A percentile compares a stretch with the other conserved stretches of the same genome.
phyloP scores from a whole-genome alignment of 2,329 filamentous ascomycete species.

The Penicillium corylophilum region DNA sequence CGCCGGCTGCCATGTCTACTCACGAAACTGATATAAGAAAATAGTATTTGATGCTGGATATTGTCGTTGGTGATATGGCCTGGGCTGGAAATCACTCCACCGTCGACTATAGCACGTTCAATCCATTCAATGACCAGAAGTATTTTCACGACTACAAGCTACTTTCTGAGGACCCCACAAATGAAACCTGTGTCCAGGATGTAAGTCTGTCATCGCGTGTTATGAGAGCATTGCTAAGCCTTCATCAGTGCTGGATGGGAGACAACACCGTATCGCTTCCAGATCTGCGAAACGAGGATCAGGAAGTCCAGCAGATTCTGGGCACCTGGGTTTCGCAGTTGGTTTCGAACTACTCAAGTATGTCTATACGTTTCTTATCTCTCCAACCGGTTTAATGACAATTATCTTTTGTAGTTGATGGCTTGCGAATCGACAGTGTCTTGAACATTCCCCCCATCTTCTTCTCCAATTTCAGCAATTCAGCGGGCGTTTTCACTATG shows the following conservation, averaged over 20 bases:
- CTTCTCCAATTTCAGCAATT: conserved; percentile 35
- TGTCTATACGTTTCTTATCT: background rate
- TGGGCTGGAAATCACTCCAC: conserved; percentile 18
- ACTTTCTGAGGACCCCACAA: conserved; percentile 33
- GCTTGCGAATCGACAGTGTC: conserved; percentile 51
- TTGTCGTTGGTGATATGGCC: conserved; percentile 52
- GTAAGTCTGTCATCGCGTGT: too few relatives aligned
- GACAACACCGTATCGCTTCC: conserved; percentile 48
- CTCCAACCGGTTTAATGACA: background rate
- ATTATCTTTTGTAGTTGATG: conserved; percentile 38
- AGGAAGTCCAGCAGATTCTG: conserved; percentile 42
- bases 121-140: conserved; percentile 28
- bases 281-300: conserved; percentile 48
- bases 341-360: conserved; percentile 44
- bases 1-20: too few relatives aligned
- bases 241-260: conserved; percentile 52
- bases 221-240: too few relatives aligned
- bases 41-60: conserved; percentile 52
- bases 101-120: conserved; percentile 27
- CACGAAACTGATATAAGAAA: too few relatives aligned
- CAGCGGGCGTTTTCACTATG: conserved; percentile 38
- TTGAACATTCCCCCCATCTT: conserved; percentile 47
- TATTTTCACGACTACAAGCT: conserved; percentile 33
- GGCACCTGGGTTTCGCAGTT: conserved; percentile 42
- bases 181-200: conserved; percentile 28